Evolutionary conservation across 768 basidiomycete genomes (phyloP), one percentile per base, ranked within the genome.

Genomic region (Suillus lakei): DNA sequence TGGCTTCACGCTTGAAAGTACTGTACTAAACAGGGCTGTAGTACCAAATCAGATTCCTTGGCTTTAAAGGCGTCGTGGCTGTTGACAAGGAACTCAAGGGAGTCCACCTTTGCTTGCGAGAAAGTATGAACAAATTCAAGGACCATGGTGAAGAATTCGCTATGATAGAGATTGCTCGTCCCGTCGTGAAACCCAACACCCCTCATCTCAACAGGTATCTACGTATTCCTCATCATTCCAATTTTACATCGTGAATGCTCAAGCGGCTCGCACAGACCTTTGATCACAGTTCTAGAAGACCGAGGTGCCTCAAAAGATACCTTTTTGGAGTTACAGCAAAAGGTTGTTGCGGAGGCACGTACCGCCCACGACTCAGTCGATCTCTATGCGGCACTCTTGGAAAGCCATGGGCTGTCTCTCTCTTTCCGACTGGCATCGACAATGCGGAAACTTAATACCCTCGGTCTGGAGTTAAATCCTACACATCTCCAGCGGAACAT

Each of bases 21-120:
- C 18, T 5, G 44, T 41, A 30, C 28, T 64, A 8, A 39, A 38
- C 26, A 63, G 64, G 6, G 39, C 30, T 16, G 18, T 26, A 91
- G 84, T 91, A 88, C 73, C 92, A 92, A 78, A 93, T 95, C 58
- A 87, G 94, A 54, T 91, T 95, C 73, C 74, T 95, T 53, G 93
- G 92, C 23, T 93, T 83, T 76, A 96, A 96, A 75, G 95, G 94
- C 0, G 86, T 95, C 28, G 90, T 95, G 1, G 82, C 79, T 5
- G 82, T 95, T 13, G 93, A 95, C 69, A 77, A 84, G 56, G 77
- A 78, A 55, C 69, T 79, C 18, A 68, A 76, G 50, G 87, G 87
- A 0, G 85, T 89, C 58, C 83, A 82, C 21, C 91, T 95, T 90
- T 83, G 89, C 34, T 72, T 93, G 10, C 81, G 93, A 39, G 76